Percentiles rank a stretch among this genome's conserved stretches.
Evolutionary conservation across 306 rosid genomes (phyloP).

Genomic region (Medicago arabica): DNA sequence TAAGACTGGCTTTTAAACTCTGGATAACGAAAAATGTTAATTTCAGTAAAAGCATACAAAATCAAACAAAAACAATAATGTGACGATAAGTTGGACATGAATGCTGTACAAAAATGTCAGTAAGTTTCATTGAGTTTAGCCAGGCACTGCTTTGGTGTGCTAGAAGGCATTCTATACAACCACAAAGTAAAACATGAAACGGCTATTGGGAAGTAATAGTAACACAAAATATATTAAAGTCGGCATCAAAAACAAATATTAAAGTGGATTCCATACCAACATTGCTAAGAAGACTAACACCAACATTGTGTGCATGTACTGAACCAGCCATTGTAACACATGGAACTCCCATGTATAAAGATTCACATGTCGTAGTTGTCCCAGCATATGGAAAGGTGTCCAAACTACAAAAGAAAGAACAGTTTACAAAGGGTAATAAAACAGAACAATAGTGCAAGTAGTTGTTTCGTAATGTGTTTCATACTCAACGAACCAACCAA

Average conservation of each 20-base stretch:
- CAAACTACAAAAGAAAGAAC: slow-evolving; percentile 67
- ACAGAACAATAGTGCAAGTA: slow-evolving; percentile 4
- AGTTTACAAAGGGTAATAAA: slow-evolving; percentile 29
- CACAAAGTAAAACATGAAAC: slow-evolving; percentile 32
- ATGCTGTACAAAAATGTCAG: not conserved
- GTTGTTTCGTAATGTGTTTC: not conserved
- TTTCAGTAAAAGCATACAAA: slow-evolving; percentile 1
- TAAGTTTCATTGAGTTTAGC: not conserved
- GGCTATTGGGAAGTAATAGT: slow-evolving; percentile 18
- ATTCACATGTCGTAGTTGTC: slow-evolving; percentile 96
- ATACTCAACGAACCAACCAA: slow-evolving; percentile 2
- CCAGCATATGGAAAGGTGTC: slow-evolving; percentile 99
- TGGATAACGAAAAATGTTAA: not conserved
- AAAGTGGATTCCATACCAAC: slow-evolving; percentile 69
- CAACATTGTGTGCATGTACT: slow-evolving; percentile 97
- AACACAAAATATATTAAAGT: not conserved
- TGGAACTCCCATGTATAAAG: slow-evolving; percentile 98
- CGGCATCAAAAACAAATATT: slow-evolving; percentile 19
- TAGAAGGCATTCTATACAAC: slow-evolving; percentile 29
- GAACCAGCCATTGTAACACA: slow-evolving; percentile 99
- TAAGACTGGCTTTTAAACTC: not conserved
- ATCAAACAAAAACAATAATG: not conserved
- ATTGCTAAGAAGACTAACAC: slow-evolving; percentile 94
- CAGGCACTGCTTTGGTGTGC: slow-evolving; percentile 25
- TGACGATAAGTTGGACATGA: slow-evolving; percentile 3